Conservation (phyloP, 345 rosid species). For the Stellera chamaejasme region DNA sequence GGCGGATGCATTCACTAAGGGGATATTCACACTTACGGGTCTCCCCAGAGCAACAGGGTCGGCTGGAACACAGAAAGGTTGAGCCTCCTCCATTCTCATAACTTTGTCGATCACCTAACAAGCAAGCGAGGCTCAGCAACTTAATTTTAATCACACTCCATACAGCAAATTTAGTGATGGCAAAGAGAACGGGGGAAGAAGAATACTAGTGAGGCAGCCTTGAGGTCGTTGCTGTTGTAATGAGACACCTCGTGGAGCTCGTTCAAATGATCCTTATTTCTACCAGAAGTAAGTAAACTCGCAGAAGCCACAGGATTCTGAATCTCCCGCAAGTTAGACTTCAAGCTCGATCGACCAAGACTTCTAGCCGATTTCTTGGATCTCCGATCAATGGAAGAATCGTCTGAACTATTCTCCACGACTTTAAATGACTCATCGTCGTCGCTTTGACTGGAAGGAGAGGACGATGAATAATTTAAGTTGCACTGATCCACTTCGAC, state of each 20-base stretch:
- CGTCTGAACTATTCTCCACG: conserved; percentile 6
- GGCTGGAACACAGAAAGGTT: conserved; percentile 29
- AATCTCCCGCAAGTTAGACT: not conserved
- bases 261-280: conserved; percentile 15
- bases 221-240: conserved; percentile 25
- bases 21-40: conserved; percentile 11
- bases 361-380: conserved; percentile 5
- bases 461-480: conserved; percentile 2
- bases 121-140: not conserved
- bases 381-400: conserved; percentile 1
- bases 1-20: conserved; percentile 1
- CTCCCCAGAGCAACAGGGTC: conserved; percentile 16
- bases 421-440: conserved; percentile 7
- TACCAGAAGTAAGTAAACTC: conserved; percentile 14
- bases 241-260: conserved; percentile 15
- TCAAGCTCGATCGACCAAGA: not conserved
- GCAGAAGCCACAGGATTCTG: conserved; percentile 6
- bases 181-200: not conserved
- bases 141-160: too few relatives aligned
- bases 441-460: conserved; percentile 12
- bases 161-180: not conserved
- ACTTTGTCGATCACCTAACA: conserved; percentile 34
- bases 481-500: conserved; percentile 4
- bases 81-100: conserved; percentile 45
- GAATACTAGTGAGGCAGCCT: conserved; percentile 30